A percentile compares a stretch with the other conserved stretches of the same genome.
Conservation (phyloP, 2,329 filamentous ascomycete genomes). For the Coleophoma crateriformis region DNA sequence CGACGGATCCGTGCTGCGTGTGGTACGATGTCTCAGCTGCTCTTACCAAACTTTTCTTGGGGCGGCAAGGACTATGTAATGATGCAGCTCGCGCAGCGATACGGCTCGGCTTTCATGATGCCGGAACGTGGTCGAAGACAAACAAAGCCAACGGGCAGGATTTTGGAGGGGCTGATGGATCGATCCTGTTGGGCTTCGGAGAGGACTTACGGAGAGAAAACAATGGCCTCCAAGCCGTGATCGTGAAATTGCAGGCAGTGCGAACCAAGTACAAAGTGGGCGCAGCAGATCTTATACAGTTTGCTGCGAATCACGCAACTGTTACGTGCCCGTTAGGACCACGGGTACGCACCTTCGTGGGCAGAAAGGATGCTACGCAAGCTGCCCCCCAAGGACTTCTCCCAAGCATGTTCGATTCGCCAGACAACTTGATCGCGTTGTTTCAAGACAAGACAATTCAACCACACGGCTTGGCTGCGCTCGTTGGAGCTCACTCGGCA, state of each 20-base stretch:
- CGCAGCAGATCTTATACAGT: not conserved
- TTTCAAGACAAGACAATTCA: not conserved
- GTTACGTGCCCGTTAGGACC: not conserved
- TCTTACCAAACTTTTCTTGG: not conserved
- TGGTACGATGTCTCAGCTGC: not conserved
- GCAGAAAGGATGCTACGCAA: not conserved
- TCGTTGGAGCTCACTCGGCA: not conserved
- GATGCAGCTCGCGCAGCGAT: not conserved
- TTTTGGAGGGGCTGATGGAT: not conserved
- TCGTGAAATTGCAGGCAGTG: not conserved
- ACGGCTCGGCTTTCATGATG: not conserved
- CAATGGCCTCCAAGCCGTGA: not conserved
- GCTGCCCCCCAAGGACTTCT: not conserved
- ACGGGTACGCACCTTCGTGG: not conserved
- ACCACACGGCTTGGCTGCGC: not conserved
- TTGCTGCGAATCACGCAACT: not conserved
- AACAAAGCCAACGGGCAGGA: not conserved
- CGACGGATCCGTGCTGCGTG: not conserved
- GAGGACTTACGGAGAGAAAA: not conserved
- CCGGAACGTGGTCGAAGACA: not conserved
- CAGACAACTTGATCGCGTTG: not conserved
- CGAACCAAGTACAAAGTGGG: not conserved
- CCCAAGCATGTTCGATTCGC: not conserved
- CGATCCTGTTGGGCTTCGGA: not conserved
- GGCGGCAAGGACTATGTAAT: not conserved